These are phyloP conservation scores for Metschnikowia colocasiae DNA, from an alignment of 805 yeast genomes.

Conservation along the genomic window DNA sequence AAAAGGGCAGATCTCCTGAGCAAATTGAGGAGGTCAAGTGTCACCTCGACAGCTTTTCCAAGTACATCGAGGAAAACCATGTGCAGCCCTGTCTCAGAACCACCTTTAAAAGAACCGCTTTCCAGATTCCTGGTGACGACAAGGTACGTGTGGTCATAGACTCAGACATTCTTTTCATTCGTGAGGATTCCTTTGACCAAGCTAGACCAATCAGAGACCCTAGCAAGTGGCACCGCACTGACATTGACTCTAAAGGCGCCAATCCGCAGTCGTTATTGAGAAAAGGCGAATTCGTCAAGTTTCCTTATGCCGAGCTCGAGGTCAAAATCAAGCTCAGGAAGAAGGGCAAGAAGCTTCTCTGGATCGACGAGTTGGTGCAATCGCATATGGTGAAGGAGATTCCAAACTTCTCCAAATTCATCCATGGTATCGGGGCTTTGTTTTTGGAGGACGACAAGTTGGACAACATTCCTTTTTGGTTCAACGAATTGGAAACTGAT, in stretches of 20 bases:
- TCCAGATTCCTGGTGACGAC: conserved; percentile 97
- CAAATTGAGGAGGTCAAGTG: conserved; percentile 49
- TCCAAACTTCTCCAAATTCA: conserved; percentile 87
- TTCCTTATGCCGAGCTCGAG: conserved; percentile 88
- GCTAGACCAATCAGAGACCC: conserved; percentile 90
- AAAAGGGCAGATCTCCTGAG: conserved; percentile 52
- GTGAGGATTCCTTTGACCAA: conserved; percentile 86
- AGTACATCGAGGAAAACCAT: conserved; percentile 58
- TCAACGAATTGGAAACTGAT: conserved; percentile 71
- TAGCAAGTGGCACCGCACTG: conserved; percentile 84
- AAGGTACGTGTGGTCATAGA: conserved; percentile 87
- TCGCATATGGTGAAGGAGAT: conserved; percentile 83
- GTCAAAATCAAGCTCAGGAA: conserved; percentile 58
- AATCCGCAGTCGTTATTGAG: conserved; percentile 72
- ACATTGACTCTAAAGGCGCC: conserved; percentile 72
- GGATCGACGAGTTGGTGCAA: conserved; percentile 85
- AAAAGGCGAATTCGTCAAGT: conserved; percentile 78
- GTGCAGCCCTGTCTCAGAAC: conserved; percentile 87
- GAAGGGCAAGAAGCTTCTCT: conserved; percentile 48
- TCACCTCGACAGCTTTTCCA: conserved; percentile 58
- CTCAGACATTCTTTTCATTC: conserved; percentile 77
- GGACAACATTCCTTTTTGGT: conserved; percentile 92
- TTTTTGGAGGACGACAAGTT: conserved; percentile 87
- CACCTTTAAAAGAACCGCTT: conserved; percentile 86
- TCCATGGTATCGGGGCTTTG: conserved; percentile 87